Evolutionary conservation across 306 rosid genomes (phyloP).

Genomic region (Gastrolobium bilobum): DNA sequence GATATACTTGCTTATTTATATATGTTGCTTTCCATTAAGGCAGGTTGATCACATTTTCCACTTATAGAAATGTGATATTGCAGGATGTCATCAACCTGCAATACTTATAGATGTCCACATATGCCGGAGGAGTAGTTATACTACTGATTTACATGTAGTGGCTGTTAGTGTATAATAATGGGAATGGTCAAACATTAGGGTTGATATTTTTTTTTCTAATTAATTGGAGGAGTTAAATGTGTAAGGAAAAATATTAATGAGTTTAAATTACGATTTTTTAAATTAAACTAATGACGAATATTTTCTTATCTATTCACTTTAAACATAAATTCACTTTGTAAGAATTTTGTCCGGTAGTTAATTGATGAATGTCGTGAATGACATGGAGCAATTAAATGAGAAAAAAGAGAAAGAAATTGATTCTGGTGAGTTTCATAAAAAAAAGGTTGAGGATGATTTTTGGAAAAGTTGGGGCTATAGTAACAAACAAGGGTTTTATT

Average conservation of each 20-base stretch:
- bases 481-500: too few species aligned
- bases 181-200: not conserved
- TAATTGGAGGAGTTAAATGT: too few species aligned
- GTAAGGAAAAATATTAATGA: too few species aligned
- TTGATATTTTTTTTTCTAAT: too few species aligned
- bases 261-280: too few species aligned
- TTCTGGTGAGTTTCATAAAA: not conserved
- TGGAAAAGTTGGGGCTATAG: not conserved
- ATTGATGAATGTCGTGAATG: not conserved
- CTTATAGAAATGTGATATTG: not conserved
- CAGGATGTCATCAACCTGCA: not conserved
- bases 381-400: not conserved
- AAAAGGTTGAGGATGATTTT: not conserved
- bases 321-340: too few species aligned
- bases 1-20: not conserved
- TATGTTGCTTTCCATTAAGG: not conserved
- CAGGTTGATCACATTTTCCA: not conserved
- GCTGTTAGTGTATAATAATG: not conserved
- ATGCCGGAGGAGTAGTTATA: not conserved
- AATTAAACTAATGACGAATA: too few species aligned
- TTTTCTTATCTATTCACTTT: too few species aligned
- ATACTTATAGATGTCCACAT: not conserved
- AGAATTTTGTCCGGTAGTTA: too few species aligned
- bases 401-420: not conserved
- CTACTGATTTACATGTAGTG: not conserved